Conservation (phyloP, 2,329 filamentous ascomycete genomes). For the Fusarium zealandicum region DNA sequence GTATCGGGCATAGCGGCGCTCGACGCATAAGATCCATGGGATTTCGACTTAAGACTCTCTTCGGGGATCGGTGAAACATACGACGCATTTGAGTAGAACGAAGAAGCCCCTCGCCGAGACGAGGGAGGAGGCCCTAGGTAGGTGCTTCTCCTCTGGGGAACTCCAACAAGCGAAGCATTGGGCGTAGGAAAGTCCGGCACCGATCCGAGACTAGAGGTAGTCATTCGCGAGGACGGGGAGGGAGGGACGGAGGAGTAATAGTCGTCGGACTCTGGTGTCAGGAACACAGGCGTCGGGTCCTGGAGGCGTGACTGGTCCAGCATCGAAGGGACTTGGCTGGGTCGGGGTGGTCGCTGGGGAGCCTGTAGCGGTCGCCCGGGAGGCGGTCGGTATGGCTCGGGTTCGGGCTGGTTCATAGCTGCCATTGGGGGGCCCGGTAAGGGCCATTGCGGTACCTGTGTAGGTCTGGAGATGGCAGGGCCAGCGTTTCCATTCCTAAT, state of each 20-base stretch:
- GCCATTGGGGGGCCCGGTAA: slow-evolving; percentile 51
- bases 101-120: slow-evolving; percentile 65
- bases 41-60: slow-evolving; percentile 65
- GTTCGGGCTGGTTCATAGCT: slow-evolving; percentile 43
- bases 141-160: slow-evolving; percentile 55
- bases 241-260: slow-evolving; percentile 54
- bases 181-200: slow-evolving; percentile 67
- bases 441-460: slow-evolving; percentile 63
- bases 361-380: slow-evolving; percentile 56
- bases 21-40: slow-evolving; percentile 72
- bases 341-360: slow-evolving; percentile 66
- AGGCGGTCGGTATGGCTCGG: slow-evolving; percentile 58
- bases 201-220: slow-evolving; percentile 61
- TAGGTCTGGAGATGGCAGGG: slow-evolving; percentile 61
- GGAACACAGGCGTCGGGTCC: slow-evolving; percentile 62
- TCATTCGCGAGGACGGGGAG: slow-evolving; percentile 58
- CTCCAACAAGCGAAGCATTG: slow-evolving; percentile 35
- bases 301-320: slow-evolving; percentile 63
- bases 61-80: slow-evolving; percentile 80
- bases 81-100: slow-evolving; percentile 70
- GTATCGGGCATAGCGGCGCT: slow-evolving; percentile 75
- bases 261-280: slow-evolving; percentile 42
- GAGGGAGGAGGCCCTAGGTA: slow-evolving; percentile 67
- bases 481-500: slow-evolving; percentile 37
- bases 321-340: slow-evolving; percentile 66